phyloP scores from a whole-genome alignment of 2,329 filamentous ascomycete genomes.

The Ceratocystis albifundus region DNA sequence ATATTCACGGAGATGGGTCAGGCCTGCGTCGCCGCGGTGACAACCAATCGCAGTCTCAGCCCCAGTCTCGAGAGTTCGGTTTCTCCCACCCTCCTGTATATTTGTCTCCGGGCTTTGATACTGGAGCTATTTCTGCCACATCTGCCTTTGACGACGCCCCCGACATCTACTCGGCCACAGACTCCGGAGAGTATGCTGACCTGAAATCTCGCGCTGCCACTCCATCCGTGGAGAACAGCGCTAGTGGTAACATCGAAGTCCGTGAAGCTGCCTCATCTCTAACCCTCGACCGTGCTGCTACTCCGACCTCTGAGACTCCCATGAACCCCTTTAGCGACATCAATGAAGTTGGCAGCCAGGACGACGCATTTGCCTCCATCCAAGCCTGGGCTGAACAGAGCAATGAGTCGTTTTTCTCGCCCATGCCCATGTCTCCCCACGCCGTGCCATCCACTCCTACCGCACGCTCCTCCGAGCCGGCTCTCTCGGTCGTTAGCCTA shows the following conservation, averaged over 20 bases:
- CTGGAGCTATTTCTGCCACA: slow-evolving; percentile 23
- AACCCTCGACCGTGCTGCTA: slow-evolving; percentile 9
- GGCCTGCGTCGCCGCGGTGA: slow-evolving; percentile 38
- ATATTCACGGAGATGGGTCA: slow-evolving; percentile 34
- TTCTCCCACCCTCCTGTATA: slow-evolving; percentile 28
- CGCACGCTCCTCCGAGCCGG: slow-evolving; percentile 36
- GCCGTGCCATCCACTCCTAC: slow-evolving; percentile 25
- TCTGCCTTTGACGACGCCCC: slow-evolving; percentile 39
- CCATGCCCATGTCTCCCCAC: slow-evolving; percentile 41
- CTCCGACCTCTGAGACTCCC: slow-evolving; percentile 17
- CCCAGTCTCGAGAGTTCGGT: slow-evolving; percentile 3
- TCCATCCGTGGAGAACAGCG: slow-evolving; percentile 30
- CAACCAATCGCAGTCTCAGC: slow-evolving; percentile 24
- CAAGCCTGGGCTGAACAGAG: slow-evolving; percentile 53
- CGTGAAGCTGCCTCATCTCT: slow-evolving; percentile 15
- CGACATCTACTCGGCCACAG: slow-evolving; percentile 47
- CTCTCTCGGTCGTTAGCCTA: slow-evolving; percentile 41
- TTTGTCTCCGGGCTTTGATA: background rate
- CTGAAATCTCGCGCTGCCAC: background rate
- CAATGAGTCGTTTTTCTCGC: slow-evolving; percentile 47
- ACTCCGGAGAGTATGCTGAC: background rate
- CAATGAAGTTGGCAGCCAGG: slow-evolving; percentile 24
- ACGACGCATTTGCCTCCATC: slow-evolving; percentile 47
- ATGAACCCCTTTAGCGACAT: slow-evolving; percentile 20
- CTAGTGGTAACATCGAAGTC: background rate